Percentiles rank a stretch among this genome's conserved stretches.
phyloP scores from a whole-genome alignment of 2,329 filamentous ascomycete species.

The Hysterium pulicare region DNA sequence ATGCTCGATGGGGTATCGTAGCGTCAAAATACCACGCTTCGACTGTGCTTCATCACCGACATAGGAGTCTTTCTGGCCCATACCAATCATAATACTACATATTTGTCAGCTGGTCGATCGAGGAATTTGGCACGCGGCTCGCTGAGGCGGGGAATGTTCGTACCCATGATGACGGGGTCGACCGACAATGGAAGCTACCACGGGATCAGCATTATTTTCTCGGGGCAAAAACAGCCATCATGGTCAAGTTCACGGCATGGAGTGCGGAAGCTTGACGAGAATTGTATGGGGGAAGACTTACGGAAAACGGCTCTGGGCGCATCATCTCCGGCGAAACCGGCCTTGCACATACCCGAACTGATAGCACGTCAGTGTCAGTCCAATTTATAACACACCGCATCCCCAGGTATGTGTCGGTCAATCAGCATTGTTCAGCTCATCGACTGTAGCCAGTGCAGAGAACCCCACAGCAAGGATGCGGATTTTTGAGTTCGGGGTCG shows the following conservation, averaged over 20 bases:
- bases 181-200: conserved; percentile 93
- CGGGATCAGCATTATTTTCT: conserved; percentile 24
- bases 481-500: conserved; percentile 28
- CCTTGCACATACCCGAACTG: conserved; percentile 99
- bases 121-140: conserved; percentile 12
- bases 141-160: conserved; percentile 41
- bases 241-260: neutral
- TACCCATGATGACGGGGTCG: conserved; percentile 99
- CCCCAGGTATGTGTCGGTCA: conserved; percentile 22
- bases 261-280: neutral
- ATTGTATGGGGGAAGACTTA: conserved; percentile 60
- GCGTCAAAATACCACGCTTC: conserved; percentile 99
- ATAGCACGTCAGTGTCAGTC: conserved; percentile 36
- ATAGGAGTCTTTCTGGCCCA: conserved; percentile 99
- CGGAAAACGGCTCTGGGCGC: conserved; percentile 99
- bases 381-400: conserved; percentile 17
- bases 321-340: conserved; percentile 99
- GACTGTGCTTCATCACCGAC: conserved; percentile 99
- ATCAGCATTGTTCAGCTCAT: conserved; percentile 19
- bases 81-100: conserved; percentile 99
- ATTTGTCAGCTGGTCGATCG: conserved; percentile 36
- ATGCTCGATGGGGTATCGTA: conserved; percentile 99
- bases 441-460: conserved; percentile 23
- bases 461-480: conserved; percentile 38
- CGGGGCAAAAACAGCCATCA: neutral